Base-by-base conservation (phyloP, 139 green algal species). In the Closterium sp. region DNA sequence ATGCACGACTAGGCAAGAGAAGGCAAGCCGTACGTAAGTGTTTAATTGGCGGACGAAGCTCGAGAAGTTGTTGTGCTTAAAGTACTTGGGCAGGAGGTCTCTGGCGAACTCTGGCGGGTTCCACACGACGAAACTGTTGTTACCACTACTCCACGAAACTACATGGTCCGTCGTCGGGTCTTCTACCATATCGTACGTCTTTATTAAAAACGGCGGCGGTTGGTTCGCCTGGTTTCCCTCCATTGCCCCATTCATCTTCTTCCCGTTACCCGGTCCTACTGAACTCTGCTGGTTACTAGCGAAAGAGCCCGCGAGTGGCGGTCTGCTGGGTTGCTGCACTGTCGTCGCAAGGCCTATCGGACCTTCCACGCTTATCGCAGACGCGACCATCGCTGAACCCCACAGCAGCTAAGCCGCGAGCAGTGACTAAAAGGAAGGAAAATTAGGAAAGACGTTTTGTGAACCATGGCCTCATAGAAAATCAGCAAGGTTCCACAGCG, bases 61-160 rank as follows among this genome's bases (percentile, higher is more conserved):
- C 28, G 96, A 98, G 92, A 99, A 99, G 94, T 99, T 99, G 94
- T 99, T 99, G 96, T 99, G 98, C 95, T 99, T 99, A 96, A 99
- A 99, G 94, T 98, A 96, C 88, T 95, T 95, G 0, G 98, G 98
- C 45, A 99, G 95, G 70, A 99, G 92, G 91, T 99, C 96, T 1
- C 96, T 89, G 3, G 97, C 97, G 94, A 99, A 99, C 88, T 99
- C 97, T 0, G 96, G 95, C 4, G 97, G 97, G 92, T 98, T 97
- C 97, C 97, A 98, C 0, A 99, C 97, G 7, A 98, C 93, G 85
- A 99, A 99, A 89, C 96, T 99, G 89, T 93, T 95, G 70, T 97
- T 97, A 62, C 98, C 96, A 0, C 94, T 88, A 31, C 92, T 95
- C 98, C 98, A 99, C 0, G 97, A 98, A 4, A 99, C 96, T 11